Base-by-base conservation (phyloP, 495 filamentous ascomycete species). In the Talaromyces wortmannii region DNA sequence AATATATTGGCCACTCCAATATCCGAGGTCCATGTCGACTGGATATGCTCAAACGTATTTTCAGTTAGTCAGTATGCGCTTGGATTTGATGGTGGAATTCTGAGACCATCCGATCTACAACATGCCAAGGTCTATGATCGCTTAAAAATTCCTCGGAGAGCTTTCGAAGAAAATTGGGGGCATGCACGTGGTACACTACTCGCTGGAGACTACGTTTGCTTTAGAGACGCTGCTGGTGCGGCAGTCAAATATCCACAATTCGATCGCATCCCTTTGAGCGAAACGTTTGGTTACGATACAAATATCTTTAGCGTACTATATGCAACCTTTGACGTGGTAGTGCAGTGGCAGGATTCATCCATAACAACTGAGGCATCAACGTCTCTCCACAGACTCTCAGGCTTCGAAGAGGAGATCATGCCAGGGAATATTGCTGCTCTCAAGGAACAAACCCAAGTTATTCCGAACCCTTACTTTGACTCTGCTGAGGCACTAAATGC, bases 261-360 rank as follows among this genome's bases (percentile, higher is more conserved):
- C 31, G 57, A 61, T 31, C 66, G 67, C 18, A 74, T 83, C 31
- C 71, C 78, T 16, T 59, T 68, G n/a, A 68, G 67, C n/a, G 66
- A 73, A 30, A 77, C 71, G 5, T 70, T 77, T 55, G 82, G 82
- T 1, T 82, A 77, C 62, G 83, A 86, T 56, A 56, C 84, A 53
- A 85, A 86, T 56, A 70, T 78, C 1, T 81, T 78, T 52, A 65
- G 68, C 13, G 66, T 85, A 18, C 65, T 71, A 36, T 63, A 65
- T 31, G 75, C 75, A 4, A 67, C 67, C 15, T 77, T 78, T 13
- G 62, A 62, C 8, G 75, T 80, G 7, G 74, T 66, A 11, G 76
- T 87, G 13, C 71, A 73, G 44, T 87, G 83, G 83, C 83, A 87
- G 55, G 80, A 87, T 58, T 65, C 73, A 18, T 76, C 69, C 23